Conservation (phyloP, 129 eudicot species). For the Scalesia atractyloides region DNA sequence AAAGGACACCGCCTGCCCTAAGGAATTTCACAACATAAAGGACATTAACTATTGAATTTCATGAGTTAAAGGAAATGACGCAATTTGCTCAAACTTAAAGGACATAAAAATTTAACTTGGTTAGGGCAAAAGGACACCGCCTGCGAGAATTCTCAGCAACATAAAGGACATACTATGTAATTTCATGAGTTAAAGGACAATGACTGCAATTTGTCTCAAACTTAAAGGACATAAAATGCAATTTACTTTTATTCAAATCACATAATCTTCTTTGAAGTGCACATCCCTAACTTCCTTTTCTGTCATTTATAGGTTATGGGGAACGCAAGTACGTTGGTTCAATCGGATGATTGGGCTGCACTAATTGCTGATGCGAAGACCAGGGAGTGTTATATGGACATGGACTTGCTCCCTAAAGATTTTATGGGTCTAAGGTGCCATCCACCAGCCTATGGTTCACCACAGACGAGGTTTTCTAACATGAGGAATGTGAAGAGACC, state of each 20-base stretch:
- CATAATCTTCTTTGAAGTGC: not conserved
- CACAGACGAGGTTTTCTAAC: constrained; percentile 52
- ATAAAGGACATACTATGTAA: too few species aligned
- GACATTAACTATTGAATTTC: too few species aligned
- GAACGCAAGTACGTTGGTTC: constrained; percentile 73
- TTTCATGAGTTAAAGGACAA: too few species aligned
- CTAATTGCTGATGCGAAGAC: constrained; percentile 82
- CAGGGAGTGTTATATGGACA: constrained; percentile 73
- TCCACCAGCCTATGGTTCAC: constrained; percentile 17
- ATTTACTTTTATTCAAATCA: not conserved
- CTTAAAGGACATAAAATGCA: too few species aligned
- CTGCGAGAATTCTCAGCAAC: too few species aligned
- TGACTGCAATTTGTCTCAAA: too few species aligned
- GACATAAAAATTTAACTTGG: too few species aligned
- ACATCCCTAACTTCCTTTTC: not conserved
- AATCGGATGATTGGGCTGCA: constrained; percentile 96
- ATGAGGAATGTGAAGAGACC: constrained; percentile 63
- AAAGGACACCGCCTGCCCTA: too few species aligned
- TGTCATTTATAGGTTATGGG: constrained; percentile 73
- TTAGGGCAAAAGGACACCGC: too few species aligned
- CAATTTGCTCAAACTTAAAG: too few species aligned
- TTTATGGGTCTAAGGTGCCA: constrained; percentile 41
- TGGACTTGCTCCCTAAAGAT: constrained; percentile 92
- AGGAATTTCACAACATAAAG: too few species aligned
- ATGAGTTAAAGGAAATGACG: too few species aligned